Evolutionary conservation across 306 rosid species (phyloP).

Genomic region (Rosa chinensis): DNA sequence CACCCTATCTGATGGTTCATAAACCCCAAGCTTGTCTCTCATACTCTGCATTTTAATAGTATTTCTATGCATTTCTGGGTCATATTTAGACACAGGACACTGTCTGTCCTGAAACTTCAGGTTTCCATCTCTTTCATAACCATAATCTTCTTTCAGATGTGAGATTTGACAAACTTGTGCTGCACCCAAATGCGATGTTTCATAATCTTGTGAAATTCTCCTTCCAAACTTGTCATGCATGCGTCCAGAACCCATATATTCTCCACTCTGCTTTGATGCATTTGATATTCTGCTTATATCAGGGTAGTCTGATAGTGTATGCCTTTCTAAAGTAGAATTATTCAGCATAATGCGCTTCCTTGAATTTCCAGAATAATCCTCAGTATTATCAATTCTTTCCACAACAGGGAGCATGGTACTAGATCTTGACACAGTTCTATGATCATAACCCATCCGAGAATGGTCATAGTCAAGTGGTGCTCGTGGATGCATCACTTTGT

Average conservation of each 20-base stretch:
- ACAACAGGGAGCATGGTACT: slow-evolving; percentile 35
- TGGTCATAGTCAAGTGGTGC: slow-evolving; percentile 49
- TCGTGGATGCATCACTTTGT: slow-evolving; percentile 52
- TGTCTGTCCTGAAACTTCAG: slow-evolving; percentile 56
- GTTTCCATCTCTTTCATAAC: slow-evolving; percentile 52
- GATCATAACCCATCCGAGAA: slow-evolving; percentile 45
- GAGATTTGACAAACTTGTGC: slow-evolving; percentile 42
- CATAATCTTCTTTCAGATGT: slow-evolving; percentile 55
- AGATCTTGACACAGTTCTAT: slow-evolving; percentile 50
- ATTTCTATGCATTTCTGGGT: slow-evolving; percentile 44
- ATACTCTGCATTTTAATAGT: slow-evolving; percentile 45
- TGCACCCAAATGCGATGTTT: slow-evolving; percentile 39
- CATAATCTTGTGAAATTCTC: slow-evolving; percentile 53
- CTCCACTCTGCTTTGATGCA: slow-evolving; percentile 46
- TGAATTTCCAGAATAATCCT: slow-evolving; percentile 39
- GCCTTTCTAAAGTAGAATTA: slow-evolving; percentile 40
- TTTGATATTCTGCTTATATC: slow-evolving; percentile 52
- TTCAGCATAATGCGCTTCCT: slow-evolving; percentile 41
- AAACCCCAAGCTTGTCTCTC: slow-evolving; percentile 42
- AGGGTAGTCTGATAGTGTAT: slow-evolving; percentile 44
- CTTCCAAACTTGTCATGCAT: slow-evolving; percentile 44
- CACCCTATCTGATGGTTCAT: slow-evolving; percentile 49
- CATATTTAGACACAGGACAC: slow-evolving; percentile 47
- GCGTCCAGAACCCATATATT: slow-evolving; percentile 43
- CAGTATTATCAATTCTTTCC: slow-evolving; percentile 45